These are phyloP conservation scores for Parastagonospora avenae DNA, from an alignment of 2,329 filamentous ascomycete species.

Conservation along the genomic window DNA sequence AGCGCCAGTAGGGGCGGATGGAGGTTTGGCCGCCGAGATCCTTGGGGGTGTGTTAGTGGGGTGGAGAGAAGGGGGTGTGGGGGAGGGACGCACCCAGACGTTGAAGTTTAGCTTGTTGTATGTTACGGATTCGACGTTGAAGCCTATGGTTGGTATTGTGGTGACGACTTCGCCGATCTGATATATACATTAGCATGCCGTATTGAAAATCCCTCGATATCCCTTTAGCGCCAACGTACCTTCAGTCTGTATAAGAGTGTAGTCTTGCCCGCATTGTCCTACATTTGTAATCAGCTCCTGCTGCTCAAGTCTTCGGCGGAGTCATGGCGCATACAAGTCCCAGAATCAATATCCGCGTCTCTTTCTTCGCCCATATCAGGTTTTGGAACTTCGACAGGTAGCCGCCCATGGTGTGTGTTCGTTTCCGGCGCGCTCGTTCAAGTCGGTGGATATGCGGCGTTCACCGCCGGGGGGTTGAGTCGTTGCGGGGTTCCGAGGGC, in stretches of 20 bases:
- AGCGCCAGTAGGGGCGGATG: slow-evolving; percentile 98
- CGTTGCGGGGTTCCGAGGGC: neutral
- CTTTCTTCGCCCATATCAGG: slow-evolving; percentile 82
- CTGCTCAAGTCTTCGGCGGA: neutral
- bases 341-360: slow-evolving; percentile 93
- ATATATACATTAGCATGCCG: slow-evolving; percentile 5
- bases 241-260: slow-evolving; percentile 95
- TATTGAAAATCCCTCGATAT: neutral
- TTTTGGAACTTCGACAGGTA: slow-evolving; percentile 38
- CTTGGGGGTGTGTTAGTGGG: slow-evolving; percentile 48
- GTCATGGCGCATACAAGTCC: slow-evolving; percentile 71
- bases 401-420: slow-evolving; percentile 37
- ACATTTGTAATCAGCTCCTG: slow-evolving; percentile 33
- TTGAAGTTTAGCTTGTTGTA: slow-evolving; percentile 99
- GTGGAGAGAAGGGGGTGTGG: slow-evolving; percentile 2
- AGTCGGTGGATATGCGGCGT: slow-evolving; percentile 15
- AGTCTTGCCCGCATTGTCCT: slow-evolving; percentile 99
- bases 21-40: slow-evolving; percentile 98
- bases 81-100: slow-evolving; percentile 76
- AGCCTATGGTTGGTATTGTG: slow-evolving; percentile 98
- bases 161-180: slow-evolving; percentile 98
- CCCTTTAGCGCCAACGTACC: slow-evolving; percentile 56
- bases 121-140: slow-evolving; percentile 98
- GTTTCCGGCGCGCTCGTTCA: slow-evolving; percentile 12
- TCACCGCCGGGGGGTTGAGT: slow-evolving; percentile 10